phyloP scores from a whole-genome alignment of 179 eudicot genomes.

The Nepenthes alata region DNA sequence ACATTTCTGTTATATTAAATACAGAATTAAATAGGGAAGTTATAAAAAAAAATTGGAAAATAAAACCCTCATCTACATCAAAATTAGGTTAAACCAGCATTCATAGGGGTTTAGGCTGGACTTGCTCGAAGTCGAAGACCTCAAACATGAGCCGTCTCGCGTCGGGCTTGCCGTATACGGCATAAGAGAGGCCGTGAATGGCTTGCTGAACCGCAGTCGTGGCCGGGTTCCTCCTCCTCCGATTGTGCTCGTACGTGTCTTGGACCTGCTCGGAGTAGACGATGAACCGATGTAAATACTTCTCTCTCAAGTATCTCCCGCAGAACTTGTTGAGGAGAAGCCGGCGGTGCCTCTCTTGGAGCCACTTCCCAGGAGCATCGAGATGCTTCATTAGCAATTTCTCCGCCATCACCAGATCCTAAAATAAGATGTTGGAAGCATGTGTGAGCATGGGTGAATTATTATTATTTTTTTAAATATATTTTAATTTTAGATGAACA shows the following conservation, averaged over 20 bases:
- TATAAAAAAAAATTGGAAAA: too few relatives aligned
- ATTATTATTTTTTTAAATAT: too few relatives aligned
- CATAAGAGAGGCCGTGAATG: conserved; percentile 81
- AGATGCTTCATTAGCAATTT: conserved; percentile 92
- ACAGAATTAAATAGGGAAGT: too few relatives aligned
- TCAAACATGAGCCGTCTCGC: conserved; percentile 95
- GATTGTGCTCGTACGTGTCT: conserved; percentile 78
- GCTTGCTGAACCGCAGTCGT: conserved; percentile 88
- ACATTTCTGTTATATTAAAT: too few relatives aligned
- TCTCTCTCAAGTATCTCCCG: conserved; percentile 78
- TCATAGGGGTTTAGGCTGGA: conserved; percentile 67
- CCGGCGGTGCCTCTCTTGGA: conserved; percentile 76
- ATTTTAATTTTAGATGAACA: too few relatives aligned
- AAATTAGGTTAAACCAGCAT: neutral
- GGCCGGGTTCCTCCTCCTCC: conserved; percentile 85
- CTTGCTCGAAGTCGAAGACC: conserved; percentile 96
- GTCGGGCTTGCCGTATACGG: conserved; percentile 86
- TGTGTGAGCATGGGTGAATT: too few relatives aligned
- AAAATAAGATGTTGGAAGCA: conserved; percentile 2
- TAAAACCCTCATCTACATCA: too few relatives aligned
- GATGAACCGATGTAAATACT: conserved; percentile 66
- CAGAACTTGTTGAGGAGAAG: conserved; percentile 89
- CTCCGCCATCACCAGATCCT: conserved; percentile 99
- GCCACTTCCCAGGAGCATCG: conserved; percentile 88
- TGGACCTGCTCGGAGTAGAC: conserved; percentile 76